Base-by-base conservation (phyloP, 2,329 filamentous ascomycete genomes). In the Colletotrichum salicis region DNA sequence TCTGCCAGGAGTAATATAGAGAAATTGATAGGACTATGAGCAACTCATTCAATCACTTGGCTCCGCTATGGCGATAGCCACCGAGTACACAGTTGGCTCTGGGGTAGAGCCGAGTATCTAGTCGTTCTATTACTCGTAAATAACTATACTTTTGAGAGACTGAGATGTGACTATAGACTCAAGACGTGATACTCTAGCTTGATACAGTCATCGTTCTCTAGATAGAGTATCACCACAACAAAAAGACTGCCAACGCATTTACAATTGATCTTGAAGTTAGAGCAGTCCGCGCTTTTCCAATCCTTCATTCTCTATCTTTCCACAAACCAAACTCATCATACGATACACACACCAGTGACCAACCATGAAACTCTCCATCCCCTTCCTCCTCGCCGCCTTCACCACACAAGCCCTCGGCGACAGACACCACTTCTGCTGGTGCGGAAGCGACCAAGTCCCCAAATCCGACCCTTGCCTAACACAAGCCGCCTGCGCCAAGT, bases 391-490 rank as follows among this genome's bases (percentile, higher is more conserved):
- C 2, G 37, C 35, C 10, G 24, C 29, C 22, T 31, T 65, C 15
- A 11, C 52, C 22, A 22, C 58, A 8, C 35, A 12, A 13, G 37
- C 35, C 12, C n/a, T 41, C 15, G 61, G n/a, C 61, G 31, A 69
- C 37, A 69, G 29, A 19, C 66, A 69, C 15, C 66, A 54, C 31
- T 65, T 69, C 2, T 69, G 66, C 29, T 69, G 66, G 66, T 69
- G 66, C 19, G 37, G 13, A 1, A 69, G 66, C 29, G 13, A 52
- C 5, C 29, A 69, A 33, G 29, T 19, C 5, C 19, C 1, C 5
- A 52, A 45, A 1, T 2, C 8, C 19, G 66, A 69, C 31, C 5
- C 13, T 1, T 69, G 66, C 22, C 13, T 69, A 1, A 69, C 61
- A 12, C 37, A 58, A 31, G 66, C 60, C 52, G 66, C 66, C 2